Percentiles rank a stretch among this genome's conserved stretches.
phyloP scores from a whole-genome alignment of 2,329 filamentous ascomycete genomes.

The Grosmannia clavigera region DNA sequence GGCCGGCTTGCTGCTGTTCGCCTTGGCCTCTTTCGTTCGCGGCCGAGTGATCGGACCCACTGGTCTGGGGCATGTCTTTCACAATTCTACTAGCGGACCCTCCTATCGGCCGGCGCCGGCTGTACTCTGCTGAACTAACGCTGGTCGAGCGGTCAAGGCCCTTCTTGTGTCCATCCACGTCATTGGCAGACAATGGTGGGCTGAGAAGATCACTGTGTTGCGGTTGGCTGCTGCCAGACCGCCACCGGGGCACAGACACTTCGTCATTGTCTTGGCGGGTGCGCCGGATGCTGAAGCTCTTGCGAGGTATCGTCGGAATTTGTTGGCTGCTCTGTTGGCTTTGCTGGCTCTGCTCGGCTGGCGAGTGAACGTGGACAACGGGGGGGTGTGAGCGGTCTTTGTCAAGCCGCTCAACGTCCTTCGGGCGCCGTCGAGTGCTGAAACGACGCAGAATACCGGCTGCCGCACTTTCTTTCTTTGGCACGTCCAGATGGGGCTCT shows the following conservation, averaged over 20 bases:
- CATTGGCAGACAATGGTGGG: constrained; percentile 54
- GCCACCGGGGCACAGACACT: constrained; percentile 30
- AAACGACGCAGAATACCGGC: constrained; percentile 77
- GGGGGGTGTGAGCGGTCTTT: constrained; percentile 59
- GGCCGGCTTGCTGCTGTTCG: constrained; percentile 34
- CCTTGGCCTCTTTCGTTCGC: constrained; percentile 38
- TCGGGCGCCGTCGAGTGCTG: constrained; percentile 65
- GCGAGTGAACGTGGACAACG: constrained; percentile 65
- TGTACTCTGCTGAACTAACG: constrained; percentile 77
- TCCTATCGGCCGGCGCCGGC: constrained; percentile 42
- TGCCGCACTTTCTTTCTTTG: constrained; percentile 78
- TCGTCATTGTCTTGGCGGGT: constrained; percentile 45
- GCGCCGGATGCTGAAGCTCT: constrained; percentile 75
- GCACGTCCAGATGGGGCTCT: constrained; percentile 46
- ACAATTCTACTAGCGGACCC: constrained; percentile 25
- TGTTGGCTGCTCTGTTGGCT: not conserved
- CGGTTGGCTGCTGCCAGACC: constrained; percentile 50
- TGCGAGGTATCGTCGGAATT: constrained; percentile 50
- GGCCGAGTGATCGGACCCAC: constrained; percentile 66
- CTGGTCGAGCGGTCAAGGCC: constrained; percentile 78
- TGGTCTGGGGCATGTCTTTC: constrained; percentile 60
- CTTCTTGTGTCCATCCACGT: constrained; percentile 44
- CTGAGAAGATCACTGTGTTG: constrained; percentile 70
- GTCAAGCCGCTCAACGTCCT: constrained; percentile 51
- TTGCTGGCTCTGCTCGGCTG: constrained; percentile 37